Evolutionary conservation across 148 eudicot genomes (phyloP), one percentile per base, ranked within the genome.

Genomic region (Rhododendron mucronatum): DNA sequence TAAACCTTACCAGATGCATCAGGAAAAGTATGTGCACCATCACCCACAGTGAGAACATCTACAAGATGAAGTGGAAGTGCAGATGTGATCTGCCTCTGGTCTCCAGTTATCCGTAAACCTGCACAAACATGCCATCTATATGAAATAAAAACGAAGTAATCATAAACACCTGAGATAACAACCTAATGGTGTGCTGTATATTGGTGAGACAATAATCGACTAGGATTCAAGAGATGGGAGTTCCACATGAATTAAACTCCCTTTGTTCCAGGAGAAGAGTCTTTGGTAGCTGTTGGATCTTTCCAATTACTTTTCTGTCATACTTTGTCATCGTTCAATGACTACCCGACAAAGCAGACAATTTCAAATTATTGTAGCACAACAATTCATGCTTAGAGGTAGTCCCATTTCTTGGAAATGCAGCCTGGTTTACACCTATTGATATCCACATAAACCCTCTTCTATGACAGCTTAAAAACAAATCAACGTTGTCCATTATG

Each of bases 11-110:
- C 98, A 91, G 99, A 92, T 89, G 92, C 86, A 85, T 97, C 99
- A 80, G 89, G 82, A 86, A 88, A 90, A 35, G 91, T 88, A 87
- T 91, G 98, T 26, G 86, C 30, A 63, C 89, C 92, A 78, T 94
- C 98, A 88, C 83, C 88, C 81, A 91, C 92, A 78, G 88, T 28
- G 78, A 97, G 96, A 67, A 95, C 91, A 87, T 93, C 98, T 83
- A 75, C 96, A 85, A 97, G 92, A 91, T 97, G 99, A 85, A 91
- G 65, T 1, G 99, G 99, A 87, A 97, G 95, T 67, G 95, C 88
- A 80, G 98, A 87, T 39, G 94, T 92, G 41, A 88, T 82, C 88
- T 91, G 98, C 86, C 95, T 94, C 83, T 97, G 98, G 81, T 97
- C 99, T 83, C 76, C 89, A 85, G 98, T 93, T 79, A 94, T 87